Conservation (phyloP, 1,284 basidiomycete genomes). For the Phaffia rhodozyma region DNA sequence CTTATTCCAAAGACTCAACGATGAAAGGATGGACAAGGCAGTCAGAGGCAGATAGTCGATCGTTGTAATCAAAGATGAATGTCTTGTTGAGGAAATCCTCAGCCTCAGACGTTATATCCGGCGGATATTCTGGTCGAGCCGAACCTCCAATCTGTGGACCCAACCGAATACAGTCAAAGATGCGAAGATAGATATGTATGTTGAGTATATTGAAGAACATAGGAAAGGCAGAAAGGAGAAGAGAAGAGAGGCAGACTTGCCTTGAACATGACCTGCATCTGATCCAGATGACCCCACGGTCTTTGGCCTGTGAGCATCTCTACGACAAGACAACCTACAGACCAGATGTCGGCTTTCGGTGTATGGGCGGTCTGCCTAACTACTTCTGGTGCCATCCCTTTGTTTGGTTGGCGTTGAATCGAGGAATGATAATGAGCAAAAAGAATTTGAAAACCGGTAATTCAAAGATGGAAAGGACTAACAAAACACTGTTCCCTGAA, state of each 20-base stretch:
- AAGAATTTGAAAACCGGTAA: not conserved
- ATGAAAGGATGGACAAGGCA: conserved; percentile 68
- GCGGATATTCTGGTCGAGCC: conserved; percentile 68
- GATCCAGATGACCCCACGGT: conserved; percentile 93
- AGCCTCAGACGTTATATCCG: conserved; percentile 74
- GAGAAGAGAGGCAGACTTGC: conserved; percentile 37
- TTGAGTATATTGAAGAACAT: not conserved
- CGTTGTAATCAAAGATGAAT: conserved; percentile 71
- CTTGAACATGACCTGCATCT: conserved; percentile 98
- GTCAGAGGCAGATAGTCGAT: conserved; percentile 65
- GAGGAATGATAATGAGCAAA: not conserved
- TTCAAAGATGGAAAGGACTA: not conserved
- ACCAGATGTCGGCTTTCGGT: conserved; percentile 95
- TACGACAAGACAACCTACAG: conserved; percentile 89
- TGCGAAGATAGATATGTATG: not conserved
- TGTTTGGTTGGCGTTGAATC: too few species aligned
- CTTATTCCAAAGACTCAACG: conserved; percentile 12
- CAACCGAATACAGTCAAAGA: not conserved
- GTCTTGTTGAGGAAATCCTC: conserved; percentile 71
- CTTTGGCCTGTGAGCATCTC: conserved; percentile 98
- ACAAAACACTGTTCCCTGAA: conserved; percentile 95
- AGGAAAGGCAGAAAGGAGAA: not conserved
- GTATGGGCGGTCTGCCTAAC: conserved; percentile 90
- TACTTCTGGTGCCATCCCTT: conserved; percentile 87
- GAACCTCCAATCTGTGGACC: conserved; percentile 65